These are phyloP conservation scores for Verbascum thapsus DNA, from an alignment of 257 asterid genomes.

Conservation along the genomic window DNA sequence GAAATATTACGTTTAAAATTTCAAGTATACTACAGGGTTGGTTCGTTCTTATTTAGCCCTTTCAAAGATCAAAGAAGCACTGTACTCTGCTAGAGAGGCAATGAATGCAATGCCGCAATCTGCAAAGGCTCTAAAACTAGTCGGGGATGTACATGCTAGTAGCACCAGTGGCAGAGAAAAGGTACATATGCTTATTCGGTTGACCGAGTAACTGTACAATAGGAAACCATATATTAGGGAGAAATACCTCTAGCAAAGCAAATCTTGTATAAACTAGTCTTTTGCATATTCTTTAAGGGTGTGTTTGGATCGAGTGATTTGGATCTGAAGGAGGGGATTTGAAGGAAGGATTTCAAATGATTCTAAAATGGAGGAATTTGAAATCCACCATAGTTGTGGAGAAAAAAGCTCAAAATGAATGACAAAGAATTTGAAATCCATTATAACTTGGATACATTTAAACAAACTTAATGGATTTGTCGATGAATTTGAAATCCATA, in stretches of 20 bases:
- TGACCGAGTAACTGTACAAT: not conserved
- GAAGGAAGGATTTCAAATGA: too few relatives aligned
- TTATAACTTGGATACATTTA: too few relatives aligned
- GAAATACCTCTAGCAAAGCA: not conserved
- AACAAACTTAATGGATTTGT: too few relatives aligned
- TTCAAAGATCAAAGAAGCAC: slow-evolving; percentile 88
- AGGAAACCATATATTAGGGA: not conserved
- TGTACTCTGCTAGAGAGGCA: slow-evolving; percentile 95
- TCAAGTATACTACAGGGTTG: slow-evolving; percentile 58
- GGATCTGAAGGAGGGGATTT: too few relatives aligned
- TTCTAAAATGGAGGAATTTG: too few relatives aligned
- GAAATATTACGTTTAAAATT: slow-evolving; percentile 8
- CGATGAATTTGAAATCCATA: too few relatives aligned
- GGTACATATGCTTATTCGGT: slow-evolving; percentile 33
- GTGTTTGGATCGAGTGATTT: too few relatives aligned
- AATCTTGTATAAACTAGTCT: too few relatives aligned
- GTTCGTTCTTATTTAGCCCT: slow-evolving; percentile 87
- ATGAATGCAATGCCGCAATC: slow-evolving; percentile 99
- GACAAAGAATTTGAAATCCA: too few relatives aligned
- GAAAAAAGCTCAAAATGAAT: too few relatives aligned
- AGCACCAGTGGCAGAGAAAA: slow-evolving; percentile 89
- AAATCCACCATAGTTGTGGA: too few relatives aligned
- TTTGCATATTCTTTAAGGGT: too few relatives aligned
- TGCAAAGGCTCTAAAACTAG: slow-evolving; percentile 91
- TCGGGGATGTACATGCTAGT: slow-evolving; percentile 97